Percentiles rank a stretch among this genome's conserved stretches.
phyloP scores from a whole-genome alignment of 148 eudicot species.

The Arctostaphylos glauca region DNA sequence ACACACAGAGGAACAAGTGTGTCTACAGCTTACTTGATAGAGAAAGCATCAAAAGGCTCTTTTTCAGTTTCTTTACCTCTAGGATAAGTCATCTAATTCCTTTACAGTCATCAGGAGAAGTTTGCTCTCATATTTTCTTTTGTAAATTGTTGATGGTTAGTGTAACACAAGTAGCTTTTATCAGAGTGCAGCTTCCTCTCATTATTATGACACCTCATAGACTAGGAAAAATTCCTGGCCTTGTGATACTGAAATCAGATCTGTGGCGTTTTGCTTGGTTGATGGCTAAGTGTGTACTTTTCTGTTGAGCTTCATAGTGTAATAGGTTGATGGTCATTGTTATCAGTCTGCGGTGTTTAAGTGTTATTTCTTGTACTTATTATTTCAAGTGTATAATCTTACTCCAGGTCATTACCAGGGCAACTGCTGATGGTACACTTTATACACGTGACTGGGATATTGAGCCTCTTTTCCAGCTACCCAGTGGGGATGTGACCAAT shows the following conservation, averaged over 20 bases:
- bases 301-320: background rate
- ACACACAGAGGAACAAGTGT: background rate
- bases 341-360: background rate
- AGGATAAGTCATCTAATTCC: background rate
- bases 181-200: background rate
- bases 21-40: background rate
- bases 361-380: conserved; percentile 13
- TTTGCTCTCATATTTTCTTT: background rate
- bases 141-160: background rate
- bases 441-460: conserved; percentile 85
- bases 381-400: background rate
- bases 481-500: conserved; percentile 44
- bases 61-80: background rate
- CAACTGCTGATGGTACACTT: conserved; percentile 84
- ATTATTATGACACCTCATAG: background rate
- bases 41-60: conserved; percentile 9
- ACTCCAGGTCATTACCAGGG: conserved; percentile 71
- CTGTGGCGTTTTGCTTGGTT: background rate
- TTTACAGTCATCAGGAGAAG: background rate
- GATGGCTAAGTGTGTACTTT: background rate
- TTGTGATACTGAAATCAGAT: conserved; percentile 6
- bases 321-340: background rate
- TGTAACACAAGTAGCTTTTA: background rate
- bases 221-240: background rate
- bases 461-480: conserved; percentile 85